Evolutionary conservation across 1,284 basidiomycete species (phyloP).

Genomic region (Ceratobasidium sp.): DNA sequence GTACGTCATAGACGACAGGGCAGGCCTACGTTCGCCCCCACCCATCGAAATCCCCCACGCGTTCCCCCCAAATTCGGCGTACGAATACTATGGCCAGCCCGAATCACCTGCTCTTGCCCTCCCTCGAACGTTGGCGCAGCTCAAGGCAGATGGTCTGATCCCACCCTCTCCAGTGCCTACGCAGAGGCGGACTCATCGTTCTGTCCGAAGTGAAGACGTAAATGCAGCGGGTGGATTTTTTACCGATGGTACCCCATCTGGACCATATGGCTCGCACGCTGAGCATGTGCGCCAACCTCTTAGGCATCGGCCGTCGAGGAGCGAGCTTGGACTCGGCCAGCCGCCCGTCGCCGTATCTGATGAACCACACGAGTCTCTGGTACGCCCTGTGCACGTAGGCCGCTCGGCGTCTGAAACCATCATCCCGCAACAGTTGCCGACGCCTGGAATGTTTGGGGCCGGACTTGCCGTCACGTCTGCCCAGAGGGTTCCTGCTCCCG

Average conservation of each 20-base stretch:
- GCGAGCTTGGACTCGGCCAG: slow-evolving; percentile 26
- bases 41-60: slow-evolving; percentile 37
- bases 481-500: slow-evolving; percentile 1
- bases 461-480: slow-evolving; percentile 34
- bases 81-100: slow-evolving; percentile 4
- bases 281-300: slow-evolving; percentile 20
- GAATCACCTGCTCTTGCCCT: slow-evolving; percentile 7
- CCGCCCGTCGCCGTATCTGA: neutral
- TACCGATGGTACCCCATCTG: slow-evolving; percentile 28
- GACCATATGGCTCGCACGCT: slow-evolving; percentile 12
- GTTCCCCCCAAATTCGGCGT: slow-evolving; percentile 12
- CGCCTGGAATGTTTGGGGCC: slow-evolving; percentile 29
- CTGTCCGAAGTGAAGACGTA: slow-evolving; percentile 34
- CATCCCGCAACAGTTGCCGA: slow-evolving; percentile 27
- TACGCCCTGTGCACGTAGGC: slow-evolving; percentile 35
- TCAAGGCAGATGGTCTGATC: slow-evolving; percentile 32
- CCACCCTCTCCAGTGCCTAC: slow-evolving; percentile 7
- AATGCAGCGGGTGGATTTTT: slow-evolving; percentile 8
- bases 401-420: slow-evolving; percentile 37
- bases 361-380: slow-evolving; percentile 14
- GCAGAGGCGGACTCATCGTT: slow-evolving; percentile 25
- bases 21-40: slow-evolving; percentile 34
- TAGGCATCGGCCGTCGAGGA: slow-evolving; percentile 26
- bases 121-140: slow-evolving; percentile 14
- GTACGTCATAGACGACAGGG: slow-evolving; percentile 42